Base-by-base conservation (phyloP, 306 rosid genomes). In the Morella rubra region DNA sequence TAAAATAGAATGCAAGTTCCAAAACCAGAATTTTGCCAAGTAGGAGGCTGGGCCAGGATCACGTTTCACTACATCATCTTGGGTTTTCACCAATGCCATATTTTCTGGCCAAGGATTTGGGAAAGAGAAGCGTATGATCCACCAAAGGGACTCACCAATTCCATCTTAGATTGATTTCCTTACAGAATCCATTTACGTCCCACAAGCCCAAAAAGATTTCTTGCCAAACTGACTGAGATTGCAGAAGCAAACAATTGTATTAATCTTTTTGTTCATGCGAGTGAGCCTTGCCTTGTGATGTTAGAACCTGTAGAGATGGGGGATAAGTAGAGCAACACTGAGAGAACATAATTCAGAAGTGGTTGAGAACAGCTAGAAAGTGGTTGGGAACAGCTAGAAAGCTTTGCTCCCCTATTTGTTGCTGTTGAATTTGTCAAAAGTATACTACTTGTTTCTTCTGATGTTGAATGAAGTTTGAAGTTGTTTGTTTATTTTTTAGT, bases 311-410 rank as follows among this genome's bases (percentile, higher is more conserved):
- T 27, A 16, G 8, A 40, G 42, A 55, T 64, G 45, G 54, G 44
- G 42, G 60, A 22, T 51, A 54, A 32, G 37, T 73, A 71, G 12
- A 80, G 74, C 76, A 76, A 12, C 67, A 55, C 64, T 24, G 93
- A 82, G 50, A 73, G 66, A 85, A 77, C 78, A 85, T 68, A 84
- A 77, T n/a, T 59, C 80, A 72, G 79, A 49, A 85, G 89, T 87
- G 15, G 91, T 87, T 87, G 89, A 84, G 86, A 56, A 79, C 84
- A 82, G 83, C 82, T 84, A 85, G 49, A 62, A 62, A 55, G 40
- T 86, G 14, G 91, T 87, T 87, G 86, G 84, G 85, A 55, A 76
- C 85, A 82, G 83, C 85, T 80, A 85, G 45, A 67, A 54, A 49
- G 42, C 62, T 22, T 78, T 86, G 79, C 79, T 2, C 37, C 37